phyloP scores from a whole-genome alignment of 345 rosid species.

The Hibiscus tridactylites region DNA sequence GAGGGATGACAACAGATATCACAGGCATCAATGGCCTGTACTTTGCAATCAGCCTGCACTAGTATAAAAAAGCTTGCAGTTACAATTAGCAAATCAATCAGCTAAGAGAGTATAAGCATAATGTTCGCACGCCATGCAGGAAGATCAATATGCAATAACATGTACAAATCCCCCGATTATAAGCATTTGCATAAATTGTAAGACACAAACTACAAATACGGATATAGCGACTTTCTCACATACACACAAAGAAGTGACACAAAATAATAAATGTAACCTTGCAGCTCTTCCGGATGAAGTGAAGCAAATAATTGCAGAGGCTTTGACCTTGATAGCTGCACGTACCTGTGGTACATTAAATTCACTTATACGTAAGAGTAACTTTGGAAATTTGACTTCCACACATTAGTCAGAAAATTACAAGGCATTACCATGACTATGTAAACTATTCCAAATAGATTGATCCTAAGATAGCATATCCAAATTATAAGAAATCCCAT shows the following conservation, averaged over 20 bases:
- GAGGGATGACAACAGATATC: conserved; percentile 71
- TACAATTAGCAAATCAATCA: neutral
- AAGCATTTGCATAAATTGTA: neutral
- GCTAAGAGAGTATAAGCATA: neutral
- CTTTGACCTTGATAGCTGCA: conserved; percentile 77
- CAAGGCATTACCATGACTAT: neutral
- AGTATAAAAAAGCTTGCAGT: neutral
- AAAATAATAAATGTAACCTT: conserved; percentile 26
- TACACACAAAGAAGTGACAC: neutral
- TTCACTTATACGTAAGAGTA: neutral
- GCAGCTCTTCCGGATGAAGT: conserved; percentile 83
- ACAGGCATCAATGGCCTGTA: conserved; percentile 81
- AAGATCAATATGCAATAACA: neutral
- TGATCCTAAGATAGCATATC: neutral
- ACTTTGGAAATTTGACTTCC: neutral
- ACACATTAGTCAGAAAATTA: neutral
- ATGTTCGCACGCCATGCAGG: neutral
- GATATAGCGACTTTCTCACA: neutral
- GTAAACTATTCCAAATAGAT: neutral
- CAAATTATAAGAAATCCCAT: neutral
- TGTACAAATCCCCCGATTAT: neutral
- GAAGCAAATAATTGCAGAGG: conserved; percentile 69
- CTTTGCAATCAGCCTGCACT: conserved; percentile 55
- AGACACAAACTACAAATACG: neutral
- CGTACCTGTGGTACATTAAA: conserved; percentile 36